A percentile compares a stretch with the other conserved stretches of the same genome.
phyloP scores from a whole-genome alignment of 2,329 filamentous ascomycete species.

The Pseudogymnoascus sp. region DNA sequence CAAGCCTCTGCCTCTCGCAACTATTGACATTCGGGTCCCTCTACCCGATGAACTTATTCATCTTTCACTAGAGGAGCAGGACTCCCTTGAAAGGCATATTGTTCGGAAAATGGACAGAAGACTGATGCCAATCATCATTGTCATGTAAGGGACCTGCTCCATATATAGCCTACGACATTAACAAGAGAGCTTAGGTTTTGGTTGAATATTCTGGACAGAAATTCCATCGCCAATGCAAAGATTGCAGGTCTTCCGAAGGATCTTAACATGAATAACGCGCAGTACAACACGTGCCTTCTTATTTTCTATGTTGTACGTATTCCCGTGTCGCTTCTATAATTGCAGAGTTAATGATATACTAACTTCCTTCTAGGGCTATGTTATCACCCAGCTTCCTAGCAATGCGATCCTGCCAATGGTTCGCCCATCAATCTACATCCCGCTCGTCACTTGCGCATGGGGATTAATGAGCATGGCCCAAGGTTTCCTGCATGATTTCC shows the following conservation, averaged over 20 bases:
- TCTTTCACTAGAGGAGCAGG: neutral
- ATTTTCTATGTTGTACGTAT: constrained; percentile 17
- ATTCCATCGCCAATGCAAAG: constrained; percentile 11
- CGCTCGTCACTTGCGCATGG: constrained; percentile 17
- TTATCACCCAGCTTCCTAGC: constrained; percentile 15
- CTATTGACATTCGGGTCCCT: neutral
- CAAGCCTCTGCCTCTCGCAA: neutral
- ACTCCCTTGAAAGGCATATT: constrained; percentile 4
- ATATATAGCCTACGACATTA: neutral
- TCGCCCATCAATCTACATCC: constrained; percentile 22
- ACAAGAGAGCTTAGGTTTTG: neutral
- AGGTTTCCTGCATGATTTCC: constrained; percentile 18
- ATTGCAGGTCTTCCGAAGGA: constrained; percentile 10
- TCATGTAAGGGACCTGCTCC: neutral
- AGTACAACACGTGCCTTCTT: constrained; percentile 17
- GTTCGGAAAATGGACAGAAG: neutral
- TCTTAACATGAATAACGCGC: constrained; percentile 11
- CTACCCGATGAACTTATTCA: constrained; percentile 1
- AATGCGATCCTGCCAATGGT: constrained; percentile 19
- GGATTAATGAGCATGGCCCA: constrained; percentile 19
- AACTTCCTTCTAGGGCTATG: neutral
- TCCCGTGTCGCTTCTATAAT: neutral
- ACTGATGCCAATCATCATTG: constrained; percentile 7
- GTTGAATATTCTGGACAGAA: constrained; percentile 13
- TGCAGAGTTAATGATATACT: neutral